Evolutionary conservation across 1,284 basidiomycete genomes (phyloP), one percentile per base, ranked within the genome.

Genomic region (Pulchroboletus neoregius): DNA sequence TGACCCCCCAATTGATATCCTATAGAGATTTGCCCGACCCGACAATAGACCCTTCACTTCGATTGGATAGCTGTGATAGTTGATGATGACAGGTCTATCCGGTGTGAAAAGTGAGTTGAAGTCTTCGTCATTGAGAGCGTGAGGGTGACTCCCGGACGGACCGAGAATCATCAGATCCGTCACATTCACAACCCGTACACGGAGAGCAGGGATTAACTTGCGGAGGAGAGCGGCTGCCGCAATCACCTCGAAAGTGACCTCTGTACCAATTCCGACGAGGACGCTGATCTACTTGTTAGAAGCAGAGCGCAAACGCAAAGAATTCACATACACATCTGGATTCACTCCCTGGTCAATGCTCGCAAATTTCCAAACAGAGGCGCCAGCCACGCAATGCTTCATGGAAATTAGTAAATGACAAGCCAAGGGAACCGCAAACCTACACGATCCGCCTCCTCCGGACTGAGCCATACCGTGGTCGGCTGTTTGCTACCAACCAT

Each of bases 401-500:
- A 28, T 44, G 18, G n/a, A 5, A 9, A 50, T 57, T 11, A 51
- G n/a, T 7, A 31, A 6, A n/a, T 31, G 26, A 5, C 9, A 22
- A 24, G 15, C 2, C 10, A 28, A 26, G 26, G 2, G 16, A 28
- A n/a, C 40, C 20, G n/a, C 3, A 39, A n/a, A 52, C 69, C 27
- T 57, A 77, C 78, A 53, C 68, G 68, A 52, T 84, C 69, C 2
- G 84, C 84, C 51, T 86, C 83, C 54, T 85, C 81, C 7, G 75
- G 74, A 28, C 70, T 76, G 24, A 87, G 61, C 84, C 83, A 86
- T 9, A 84, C 80, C 1, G 82, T 77, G 7, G 82, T 83, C 7
- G 79, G 82, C 54, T 89, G 85, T 71, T 94, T 94, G 62, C 83
- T 87, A 28, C 88, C 90, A 30, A 93, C 89, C 73, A 94, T 86